Conservation (phyloP, 192 early-diverging fungal species). For the Backusella macrospora region DNA sequence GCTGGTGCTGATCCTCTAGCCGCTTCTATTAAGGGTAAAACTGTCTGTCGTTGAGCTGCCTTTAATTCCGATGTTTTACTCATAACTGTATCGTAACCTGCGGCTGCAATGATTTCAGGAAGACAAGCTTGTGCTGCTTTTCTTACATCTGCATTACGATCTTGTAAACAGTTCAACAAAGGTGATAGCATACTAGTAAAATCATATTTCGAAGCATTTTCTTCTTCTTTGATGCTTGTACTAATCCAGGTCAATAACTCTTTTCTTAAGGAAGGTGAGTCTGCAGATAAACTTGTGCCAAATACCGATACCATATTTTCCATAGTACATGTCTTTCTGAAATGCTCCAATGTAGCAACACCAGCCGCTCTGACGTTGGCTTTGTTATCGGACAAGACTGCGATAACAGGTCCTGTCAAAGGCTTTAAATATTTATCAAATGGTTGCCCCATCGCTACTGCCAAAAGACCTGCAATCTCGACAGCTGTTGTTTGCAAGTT, state of each 20-base stretch:
- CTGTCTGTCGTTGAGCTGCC: constrained; percentile 70
- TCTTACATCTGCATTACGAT: constrained; percentile 87
- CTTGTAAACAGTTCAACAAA: constrained; percentile 82
- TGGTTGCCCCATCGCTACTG: constrained; percentile 83
- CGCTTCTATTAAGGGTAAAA: constrained; percentile 79
- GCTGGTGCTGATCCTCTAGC: constrained; percentile 51
- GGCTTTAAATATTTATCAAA: constrained; percentile 76
- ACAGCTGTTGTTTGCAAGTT: constrained; percentile 81
- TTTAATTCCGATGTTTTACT: constrained; percentile 75
- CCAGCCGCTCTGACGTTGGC: constrained; percentile 80
- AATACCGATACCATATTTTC: constrained; percentile 70
- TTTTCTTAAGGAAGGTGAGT: constrained; percentile 87
- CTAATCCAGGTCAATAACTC: constrained; percentile 84
- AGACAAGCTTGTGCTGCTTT: constrained; percentile 80
- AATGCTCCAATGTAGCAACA: constrained; percentile 70
- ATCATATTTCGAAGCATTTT: neutral
- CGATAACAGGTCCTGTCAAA: constrained; percentile 70
- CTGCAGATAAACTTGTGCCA: constrained; percentile 67
- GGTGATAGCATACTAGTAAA: constrained; percentile 53
- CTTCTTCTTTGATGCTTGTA: constrained; percentile 58
- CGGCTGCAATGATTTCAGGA: constrained; percentile 63
- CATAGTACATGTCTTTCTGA: constrained; percentile 69
- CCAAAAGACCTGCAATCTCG: constrained; percentile 78
- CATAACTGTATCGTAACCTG: constrained; percentile 74
- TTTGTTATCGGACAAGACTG: constrained; percentile 89